Conservation (phyloP, 305 asterid species). For the Fraxinus sp. region DNA sequence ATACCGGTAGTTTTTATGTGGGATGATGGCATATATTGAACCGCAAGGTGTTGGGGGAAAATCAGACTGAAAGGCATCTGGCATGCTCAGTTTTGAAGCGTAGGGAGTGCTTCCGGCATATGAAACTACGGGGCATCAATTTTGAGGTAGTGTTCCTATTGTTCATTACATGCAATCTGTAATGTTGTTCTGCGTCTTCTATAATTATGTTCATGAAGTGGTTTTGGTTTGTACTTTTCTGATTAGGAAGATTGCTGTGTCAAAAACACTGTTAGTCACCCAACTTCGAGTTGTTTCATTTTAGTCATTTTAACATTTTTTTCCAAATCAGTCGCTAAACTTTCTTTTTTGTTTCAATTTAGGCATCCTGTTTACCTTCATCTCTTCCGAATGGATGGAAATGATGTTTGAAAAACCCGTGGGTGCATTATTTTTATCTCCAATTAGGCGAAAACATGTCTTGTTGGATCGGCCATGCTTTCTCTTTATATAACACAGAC, state of each 20-base stretch:
- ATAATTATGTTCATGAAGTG: neutral
- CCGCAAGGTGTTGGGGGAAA: conserved; percentile 16
- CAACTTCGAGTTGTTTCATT: neutral
- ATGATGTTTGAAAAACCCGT: neutral
- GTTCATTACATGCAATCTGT: neutral
- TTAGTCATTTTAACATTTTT: neutral
- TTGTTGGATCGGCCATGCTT: neutral
- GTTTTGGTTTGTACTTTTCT: neutral
- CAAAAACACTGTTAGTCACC: neutral
- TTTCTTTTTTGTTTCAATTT: neutral
- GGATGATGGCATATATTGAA: neutral
- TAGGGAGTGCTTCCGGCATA: conserved; percentile 15
- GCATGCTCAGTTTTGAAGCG: conserved; percentile 22
- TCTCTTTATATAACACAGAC: neutral
- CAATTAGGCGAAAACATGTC: neutral
- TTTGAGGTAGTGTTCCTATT: conserved; percentile 29
- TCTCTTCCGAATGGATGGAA: neutral
- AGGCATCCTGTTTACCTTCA: neutral
- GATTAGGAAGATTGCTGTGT: neutral
- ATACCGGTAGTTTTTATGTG: neutral
- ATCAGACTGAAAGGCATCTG: conserved; percentile 18
- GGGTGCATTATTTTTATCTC: neutral
- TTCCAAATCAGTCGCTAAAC: neutral
- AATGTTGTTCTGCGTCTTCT: neutral
- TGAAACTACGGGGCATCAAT: conserved; percentile 24